phyloP scores from a whole-genome alignment of 495 filamentous ascomycete species.

The Trichoderma reesei region DNA sequence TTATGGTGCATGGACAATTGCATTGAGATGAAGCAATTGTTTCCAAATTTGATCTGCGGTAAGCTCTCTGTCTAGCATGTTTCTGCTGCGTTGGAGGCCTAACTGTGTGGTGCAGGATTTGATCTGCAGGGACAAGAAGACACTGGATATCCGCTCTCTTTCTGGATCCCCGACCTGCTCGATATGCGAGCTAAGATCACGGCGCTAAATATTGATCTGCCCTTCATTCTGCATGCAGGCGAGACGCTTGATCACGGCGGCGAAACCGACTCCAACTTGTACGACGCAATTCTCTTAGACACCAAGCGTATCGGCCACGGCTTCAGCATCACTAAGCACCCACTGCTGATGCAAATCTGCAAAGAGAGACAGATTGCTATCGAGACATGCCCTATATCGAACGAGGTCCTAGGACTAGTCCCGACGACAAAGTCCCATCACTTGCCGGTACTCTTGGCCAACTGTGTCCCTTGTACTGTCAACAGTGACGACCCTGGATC shows the following conservation, averaged over 20 bases:
- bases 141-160: constrained; percentile 51
- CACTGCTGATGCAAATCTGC: constrained; percentile 61
- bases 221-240: constrained; percentile 82
- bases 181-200: constrained; percentile 65
- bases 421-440: constrained; percentile 28
- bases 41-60: constrained; percentile 57
- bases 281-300: constrained; percentile 68
- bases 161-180: constrained; percentile 64
- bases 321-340: constrained; percentile 71
- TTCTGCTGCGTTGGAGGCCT: not conserved
- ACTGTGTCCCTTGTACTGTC: constrained; percentile 32
- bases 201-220: constrained; percentile 60
- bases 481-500: constrained; percentile 36
- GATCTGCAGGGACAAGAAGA: constrained; percentile 78
- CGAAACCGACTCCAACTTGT: constrained; percentile 64
- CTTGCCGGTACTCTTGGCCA: constrained; percentile 29
- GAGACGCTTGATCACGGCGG: constrained; percentile 51
- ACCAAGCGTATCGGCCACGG: constrained; percentile 79
- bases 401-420: constrained; percentile 48
- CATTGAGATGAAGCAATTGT: constrained; percentile 57
- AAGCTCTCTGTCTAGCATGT: not conserved
- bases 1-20: constrained; percentile 64
- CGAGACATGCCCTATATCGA: constrained; percentile 74
- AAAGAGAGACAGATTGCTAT: constrained; percentile 69
- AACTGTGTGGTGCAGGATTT: constrained; percentile 27